A percentile compares a stretch with the other conserved stretches of the same genome.
Conservation (phyloP, 768 basidiomycete species). For the Tulasnella sp. region DNA sequence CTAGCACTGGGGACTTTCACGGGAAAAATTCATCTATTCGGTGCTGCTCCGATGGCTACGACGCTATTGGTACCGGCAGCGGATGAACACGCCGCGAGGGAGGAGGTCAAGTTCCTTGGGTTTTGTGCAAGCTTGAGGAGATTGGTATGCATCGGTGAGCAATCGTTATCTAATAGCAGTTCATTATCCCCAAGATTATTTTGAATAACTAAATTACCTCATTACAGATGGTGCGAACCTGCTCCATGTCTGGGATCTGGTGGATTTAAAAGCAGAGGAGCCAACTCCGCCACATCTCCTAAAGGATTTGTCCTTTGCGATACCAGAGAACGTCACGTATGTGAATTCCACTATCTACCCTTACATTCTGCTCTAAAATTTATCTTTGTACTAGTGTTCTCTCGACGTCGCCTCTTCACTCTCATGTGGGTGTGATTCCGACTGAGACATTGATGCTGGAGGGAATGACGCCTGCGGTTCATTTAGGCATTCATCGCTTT, state of each 20-base stretch:
- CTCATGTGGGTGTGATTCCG: constrained; percentile 53
- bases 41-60: constrained; percentile 60
- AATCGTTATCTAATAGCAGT: neutral
- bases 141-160: constrained; percentile 60
- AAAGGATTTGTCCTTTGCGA: constrained; percentile 43
- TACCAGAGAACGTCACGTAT: constrained; percentile 47
- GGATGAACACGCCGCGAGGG: constrained; percentile 22
- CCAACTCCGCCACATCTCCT: constrained; percentile 54
- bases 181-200: neutral
- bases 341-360: constrained; percentile 20
- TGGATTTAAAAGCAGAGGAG: constrained; percentile 39
- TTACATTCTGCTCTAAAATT: neutral
- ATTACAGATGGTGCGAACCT: constrained; percentile 50
- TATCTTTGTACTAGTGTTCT: constrained; percentile 47
- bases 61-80: constrained; percentile 48
- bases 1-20: constrained; percentile 72
- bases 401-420: constrained; percentile 62
- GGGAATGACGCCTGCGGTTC: constrained; percentile 28
- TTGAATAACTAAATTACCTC: neutral
- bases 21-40: constrained; percentile 65
- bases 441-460: constrained; percentile 18
- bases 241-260: constrained; percentile 57
- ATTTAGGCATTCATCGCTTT: constrained; percentile 49
- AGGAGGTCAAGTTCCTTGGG: constrained; percentile 54
- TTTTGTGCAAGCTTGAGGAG: constrained; percentile 56